Conservation (phyloP, 305 asterid genomes). For the Plantago rigida region DNA sequence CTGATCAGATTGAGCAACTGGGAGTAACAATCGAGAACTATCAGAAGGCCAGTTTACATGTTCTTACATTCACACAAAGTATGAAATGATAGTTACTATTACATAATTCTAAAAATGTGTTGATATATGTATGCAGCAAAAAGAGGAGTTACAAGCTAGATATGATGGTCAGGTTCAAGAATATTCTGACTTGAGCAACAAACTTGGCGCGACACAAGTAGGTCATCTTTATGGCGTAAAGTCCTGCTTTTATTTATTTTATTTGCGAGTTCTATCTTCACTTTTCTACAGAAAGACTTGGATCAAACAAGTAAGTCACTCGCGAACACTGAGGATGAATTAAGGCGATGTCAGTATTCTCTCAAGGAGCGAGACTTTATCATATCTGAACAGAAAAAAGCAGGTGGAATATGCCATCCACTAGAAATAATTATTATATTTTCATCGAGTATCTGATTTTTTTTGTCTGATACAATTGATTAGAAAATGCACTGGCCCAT, state of each 20-base stretch:
- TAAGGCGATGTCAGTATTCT: constrained; percentile 41
- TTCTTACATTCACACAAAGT: constrained; percentile 1
- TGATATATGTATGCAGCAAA: constrained; percentile 36
- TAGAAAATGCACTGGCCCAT: constrained; percentile 70
- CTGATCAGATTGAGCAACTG: constrained; percentile 74
- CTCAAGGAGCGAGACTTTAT: constrained; percentile 63
- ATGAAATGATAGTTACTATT: neutral
- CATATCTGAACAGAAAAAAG: constrained; percentile 67
- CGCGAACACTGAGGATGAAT: constrained; percentile 47
- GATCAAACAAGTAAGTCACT: constrained; percentile 43
- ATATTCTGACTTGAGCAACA: constrained; percentile 41
- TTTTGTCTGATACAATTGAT: constrained; percentile 17
- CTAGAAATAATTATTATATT: neutral
- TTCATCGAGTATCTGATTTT: constrained; percentile 12
- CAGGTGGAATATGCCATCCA: constrained; percentile 39
- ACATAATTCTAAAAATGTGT: constrained; percentile 11
- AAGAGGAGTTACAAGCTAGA: constrained; percentile 50
- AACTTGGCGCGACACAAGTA: constrained; percentile 51
- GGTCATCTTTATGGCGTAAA: constrained; percentile 20
- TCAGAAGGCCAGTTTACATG: constrained; percentile 42
- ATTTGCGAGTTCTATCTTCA: constrained; percentile 27
- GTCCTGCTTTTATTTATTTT: neutral
- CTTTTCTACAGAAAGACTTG: constrained; percentile 50
- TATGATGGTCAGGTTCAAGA: constrained; percentile 44
- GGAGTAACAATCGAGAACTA: constrained; percentile 49